These are phyloP conservation scores for Fraxinus pennsylvanica DNA, from an alignment of 257 asterid species.

Conservation along the genomic window DNA sequence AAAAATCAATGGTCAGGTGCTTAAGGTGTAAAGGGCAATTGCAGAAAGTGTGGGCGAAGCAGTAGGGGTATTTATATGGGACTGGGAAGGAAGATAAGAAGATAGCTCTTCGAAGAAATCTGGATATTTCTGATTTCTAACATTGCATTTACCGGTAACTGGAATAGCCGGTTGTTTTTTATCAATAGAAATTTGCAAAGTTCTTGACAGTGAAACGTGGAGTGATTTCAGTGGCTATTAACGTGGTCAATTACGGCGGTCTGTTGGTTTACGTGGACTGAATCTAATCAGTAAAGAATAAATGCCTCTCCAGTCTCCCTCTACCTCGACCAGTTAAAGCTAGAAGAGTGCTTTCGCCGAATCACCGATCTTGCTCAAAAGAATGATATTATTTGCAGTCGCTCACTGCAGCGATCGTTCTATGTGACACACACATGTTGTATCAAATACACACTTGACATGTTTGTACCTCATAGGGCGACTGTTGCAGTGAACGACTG, in stretches of 20 bases:
- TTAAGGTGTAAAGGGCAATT: background rate
- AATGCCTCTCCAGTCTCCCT: background rate
- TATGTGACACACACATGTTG: no score
- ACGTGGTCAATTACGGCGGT: background rate
- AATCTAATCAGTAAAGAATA: background rate
- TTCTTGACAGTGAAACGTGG: background rate
- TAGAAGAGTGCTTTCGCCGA: background rate
- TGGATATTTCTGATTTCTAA: background rate
- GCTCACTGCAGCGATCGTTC: no score
- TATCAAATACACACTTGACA: no score
- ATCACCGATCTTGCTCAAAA: background rate
- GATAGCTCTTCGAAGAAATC: background rate
- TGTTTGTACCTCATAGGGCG: no score
- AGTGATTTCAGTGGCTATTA: background rate
- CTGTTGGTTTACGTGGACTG: background rate
- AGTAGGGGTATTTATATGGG: constrained; percentile 18
- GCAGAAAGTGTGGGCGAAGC: background rate
- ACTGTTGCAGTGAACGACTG: no score
- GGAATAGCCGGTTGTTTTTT: background rate
- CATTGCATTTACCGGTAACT: background rate
- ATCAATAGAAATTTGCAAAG: no score
- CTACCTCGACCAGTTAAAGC: background rate
- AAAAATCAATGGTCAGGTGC: background rate
- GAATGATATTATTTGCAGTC: no score
- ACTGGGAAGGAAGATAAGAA: background rate